Percentiles rank a stretch among this genome's conserved stretches.
Conservation (phyloP, 352 stramenopile genomes). For the Pythium brachiatum region DNA sequence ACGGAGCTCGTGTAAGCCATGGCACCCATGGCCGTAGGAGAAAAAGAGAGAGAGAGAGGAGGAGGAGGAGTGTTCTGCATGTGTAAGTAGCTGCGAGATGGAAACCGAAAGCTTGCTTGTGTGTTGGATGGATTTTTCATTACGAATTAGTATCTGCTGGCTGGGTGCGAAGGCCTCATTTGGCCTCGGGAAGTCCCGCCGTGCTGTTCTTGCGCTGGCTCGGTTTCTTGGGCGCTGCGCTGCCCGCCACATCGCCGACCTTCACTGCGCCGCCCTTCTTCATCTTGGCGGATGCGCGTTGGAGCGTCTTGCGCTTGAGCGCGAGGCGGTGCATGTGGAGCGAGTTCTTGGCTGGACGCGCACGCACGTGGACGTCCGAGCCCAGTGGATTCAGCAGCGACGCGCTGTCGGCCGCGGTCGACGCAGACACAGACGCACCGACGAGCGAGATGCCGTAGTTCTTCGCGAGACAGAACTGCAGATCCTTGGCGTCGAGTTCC, state of each 20-base stretch:
- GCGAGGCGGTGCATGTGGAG: slow-evolving; percentile 82
- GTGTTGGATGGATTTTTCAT: not conserved
- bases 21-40: not conserved
- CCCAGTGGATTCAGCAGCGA: slow-evolving; percentile 42
- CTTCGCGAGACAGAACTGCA: slow-evolving; percentile 83
- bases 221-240: slow-evolving; percentile 34
- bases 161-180: slow-evolving; percentile 12
- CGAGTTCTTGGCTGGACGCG: slow-evolving; percentile 67
- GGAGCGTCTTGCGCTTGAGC: slow-evolving; percentile 68
- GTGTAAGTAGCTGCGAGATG: not conserved
- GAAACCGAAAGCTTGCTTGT: not conserved
- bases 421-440: slow-evolving; percentile 17
- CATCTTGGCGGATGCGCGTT: slow-evolving; percentile 52
- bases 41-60: too few species aligned
- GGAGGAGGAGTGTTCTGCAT: not conserved
- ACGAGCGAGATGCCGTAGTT: slow-evolving; percentile 84
- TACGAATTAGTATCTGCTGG: too few species aligned
- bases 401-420: slow-evolving; percentile 7
- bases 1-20: slow-evolving; percentile 49
- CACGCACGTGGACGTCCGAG: slow-evolving; percentile 53
- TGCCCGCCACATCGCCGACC: slow-evolving; percentile 23
- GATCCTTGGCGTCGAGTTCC: slow-evolving; percentile 63
- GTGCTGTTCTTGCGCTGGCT: slow-evolving; percentile 51
- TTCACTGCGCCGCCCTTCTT: slow-evolving; percentile 42
- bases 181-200: slow-evolving; percentile 32